Conservation (phyloP, 2,329 filamentous ascomycete species). For the Emergomyces orientalis region DNA sequence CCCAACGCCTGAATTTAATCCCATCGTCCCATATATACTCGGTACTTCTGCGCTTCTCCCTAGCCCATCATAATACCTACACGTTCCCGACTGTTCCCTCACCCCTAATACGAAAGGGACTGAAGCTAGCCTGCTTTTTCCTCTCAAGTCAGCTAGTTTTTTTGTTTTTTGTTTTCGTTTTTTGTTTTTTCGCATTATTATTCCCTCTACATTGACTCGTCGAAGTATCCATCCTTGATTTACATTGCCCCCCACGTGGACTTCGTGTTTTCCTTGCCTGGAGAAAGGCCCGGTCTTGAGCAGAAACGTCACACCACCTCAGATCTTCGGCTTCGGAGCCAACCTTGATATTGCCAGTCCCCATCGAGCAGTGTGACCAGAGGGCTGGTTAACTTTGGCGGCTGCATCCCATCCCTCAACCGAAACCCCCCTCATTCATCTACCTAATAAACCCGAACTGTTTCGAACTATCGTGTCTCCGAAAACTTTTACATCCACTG, state of each 20-base stretch:
- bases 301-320: not conserved
- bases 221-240: not conserved
- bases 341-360: conserved; percentile 1
- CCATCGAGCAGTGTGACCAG: not conserved
- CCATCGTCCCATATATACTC: not conserved
- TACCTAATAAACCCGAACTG: conserved; percentile 1
- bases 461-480: not conserved
- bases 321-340: not conserved
- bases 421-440: not conserved
- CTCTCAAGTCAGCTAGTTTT: no score
- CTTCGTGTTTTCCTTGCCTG: not conserved
- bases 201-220: not conserved
- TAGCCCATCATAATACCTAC: not conserved
- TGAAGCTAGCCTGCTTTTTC: not conserved
- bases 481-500: not conserved
- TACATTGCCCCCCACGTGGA: not conserved
- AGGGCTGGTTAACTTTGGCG: not conserved
- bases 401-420: not conserved
- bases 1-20: not conserved
- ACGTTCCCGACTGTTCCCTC: not conserved
- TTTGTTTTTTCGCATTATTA: not conserved
- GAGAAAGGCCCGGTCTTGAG: not conserved
- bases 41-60: no score
- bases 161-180: no score
- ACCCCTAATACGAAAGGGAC: not conserved